Evolutionary conservation across 495 filamentous ascomycete species (phyloP), one percentile per base, ranked within the genome.

Genomic region (Daldinia bambusicola): DNA sequence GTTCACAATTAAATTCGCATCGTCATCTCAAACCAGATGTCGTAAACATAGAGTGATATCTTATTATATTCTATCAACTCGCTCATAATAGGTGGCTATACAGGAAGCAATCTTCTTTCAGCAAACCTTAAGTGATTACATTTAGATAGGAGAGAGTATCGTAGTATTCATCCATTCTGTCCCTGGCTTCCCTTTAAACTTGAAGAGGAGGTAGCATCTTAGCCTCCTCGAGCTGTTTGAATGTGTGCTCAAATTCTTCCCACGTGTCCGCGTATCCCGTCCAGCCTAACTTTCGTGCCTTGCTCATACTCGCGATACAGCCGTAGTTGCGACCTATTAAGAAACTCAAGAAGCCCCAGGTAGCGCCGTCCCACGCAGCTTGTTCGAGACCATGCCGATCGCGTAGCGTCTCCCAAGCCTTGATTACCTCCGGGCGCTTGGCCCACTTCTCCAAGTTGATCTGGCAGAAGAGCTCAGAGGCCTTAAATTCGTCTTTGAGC

Each of bases 361-460:
- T 88, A n/a, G 83, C 88, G 70, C 85, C 84, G 63, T 84, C 83
- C 66, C 87, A 83, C 1, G 78, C 81, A 30, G 81, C 76, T 55
- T 83, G 77, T 41, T 86, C 80, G 48, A 88, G 69, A 1, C 80
- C 78, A 30, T 89, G 78, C 50, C 78, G 75, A 38, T 84, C 77
- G n/a, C 77, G 80, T 9, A 88, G 63, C 62, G 68, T 67, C 45
- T 75, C 64, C 81, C 76, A 89, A 18, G 82, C 82, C 55, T 82
- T 70, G 62, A 85, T 79, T 12, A 89, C 86, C 63, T 89, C 87
- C 0, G 76, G 60, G 62, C 61, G 59, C 75, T 85, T 71, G 20
- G 77, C 80, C 88, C 86, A 87, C 74, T 84, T 85, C 32, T 72
- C 74, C 20, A 87, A 74, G 68, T 87, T 83, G 41, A 89, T 80